phyloP scores from a whole-genome alignment of 306 rosid genomes.

The Vicia faba region DNA sequence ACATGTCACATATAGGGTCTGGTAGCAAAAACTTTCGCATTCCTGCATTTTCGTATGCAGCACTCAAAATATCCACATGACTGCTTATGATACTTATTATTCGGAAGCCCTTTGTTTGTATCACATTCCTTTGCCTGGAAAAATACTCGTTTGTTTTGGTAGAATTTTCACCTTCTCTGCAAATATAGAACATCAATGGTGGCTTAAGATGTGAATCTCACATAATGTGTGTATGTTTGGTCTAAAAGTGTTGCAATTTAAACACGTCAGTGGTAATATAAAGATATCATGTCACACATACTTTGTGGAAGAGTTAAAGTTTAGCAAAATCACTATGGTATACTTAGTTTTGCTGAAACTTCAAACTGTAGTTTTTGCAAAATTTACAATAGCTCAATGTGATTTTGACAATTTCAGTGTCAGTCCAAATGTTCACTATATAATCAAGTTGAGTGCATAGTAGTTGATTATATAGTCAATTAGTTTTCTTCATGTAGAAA shows the following conservation, averaged over 20 bases:
- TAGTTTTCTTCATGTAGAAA: too few species aligned
- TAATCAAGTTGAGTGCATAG: background rate
- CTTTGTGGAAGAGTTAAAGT: background rate
- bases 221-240: background rate
- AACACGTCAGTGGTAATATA: background rate
- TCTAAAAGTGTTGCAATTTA: background rate
- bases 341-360: background rate
- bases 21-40: conserved; percentile 65
- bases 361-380: background rate
- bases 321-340: background rate
- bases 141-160: conserved; percentile 45
- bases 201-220: background rate
- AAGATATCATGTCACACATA: background rate
- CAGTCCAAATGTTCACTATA: background rate
- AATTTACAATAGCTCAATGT: background rate
- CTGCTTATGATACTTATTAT: conserved; percentile 60
- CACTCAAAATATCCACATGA: conserved; percentile 57
- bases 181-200: conserved; percentile 24
- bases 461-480: too few species aligned
- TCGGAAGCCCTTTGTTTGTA: conserved; percentile 52
- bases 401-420: background rate
- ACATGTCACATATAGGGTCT: conserved; percentile 52
- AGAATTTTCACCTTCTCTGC: conserved; percentile 69
- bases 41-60: conserved; percentile 41
- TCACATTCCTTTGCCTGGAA: conserved; percentile 46